A percentile compares a stretch with the other conserved stretches of the same genome.
phyloP scores from a whole-genome alignment of 345 rosid genomes.

The Linum usitatissimum region DNA sequence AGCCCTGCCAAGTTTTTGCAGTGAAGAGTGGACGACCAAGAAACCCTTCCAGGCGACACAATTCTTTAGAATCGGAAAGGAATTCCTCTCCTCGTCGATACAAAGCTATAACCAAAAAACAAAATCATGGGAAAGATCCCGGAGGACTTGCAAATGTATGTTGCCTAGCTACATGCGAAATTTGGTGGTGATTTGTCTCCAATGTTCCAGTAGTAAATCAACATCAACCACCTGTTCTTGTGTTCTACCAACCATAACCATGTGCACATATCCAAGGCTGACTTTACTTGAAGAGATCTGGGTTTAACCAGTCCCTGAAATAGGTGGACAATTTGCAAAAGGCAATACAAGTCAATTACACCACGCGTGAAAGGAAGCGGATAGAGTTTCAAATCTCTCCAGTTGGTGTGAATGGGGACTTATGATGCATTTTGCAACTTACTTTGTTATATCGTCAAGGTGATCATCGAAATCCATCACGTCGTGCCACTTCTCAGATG shows the following conservation, averaged over 20 bases:
- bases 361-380: background rate
- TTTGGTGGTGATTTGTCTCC: too few relatives aligned
- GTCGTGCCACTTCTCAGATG: conserved; percentile 71
- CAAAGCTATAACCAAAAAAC: background rate
- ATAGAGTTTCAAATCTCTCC: too few relatives aligned
- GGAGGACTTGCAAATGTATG: background rate
- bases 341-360: background rate
- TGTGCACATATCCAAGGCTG: background rate
- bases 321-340: conserved; percentile 13
- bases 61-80: too few relatives aligned
- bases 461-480: conserved; percentile 86
- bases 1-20: too few relatives aligned
- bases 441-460: conserved; percentile 85
- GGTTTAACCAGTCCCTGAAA: conserved; percentile 91
- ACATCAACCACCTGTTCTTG: background rate
- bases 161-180: too few relatives aligned
- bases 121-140: background rate
- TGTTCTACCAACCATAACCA: background rate
- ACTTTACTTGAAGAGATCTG: conserved; percentile 65
- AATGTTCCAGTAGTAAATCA: background rate
- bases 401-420: background rate
- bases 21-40: too few relatives aligned
- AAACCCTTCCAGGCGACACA: too few relatives aligned
- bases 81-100: background rate
- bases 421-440: conserved; percentile 17